Evolutionary conservation across 257 asterid species (phyloP).

Genomic region (Solanum peruvianum): DNA sequence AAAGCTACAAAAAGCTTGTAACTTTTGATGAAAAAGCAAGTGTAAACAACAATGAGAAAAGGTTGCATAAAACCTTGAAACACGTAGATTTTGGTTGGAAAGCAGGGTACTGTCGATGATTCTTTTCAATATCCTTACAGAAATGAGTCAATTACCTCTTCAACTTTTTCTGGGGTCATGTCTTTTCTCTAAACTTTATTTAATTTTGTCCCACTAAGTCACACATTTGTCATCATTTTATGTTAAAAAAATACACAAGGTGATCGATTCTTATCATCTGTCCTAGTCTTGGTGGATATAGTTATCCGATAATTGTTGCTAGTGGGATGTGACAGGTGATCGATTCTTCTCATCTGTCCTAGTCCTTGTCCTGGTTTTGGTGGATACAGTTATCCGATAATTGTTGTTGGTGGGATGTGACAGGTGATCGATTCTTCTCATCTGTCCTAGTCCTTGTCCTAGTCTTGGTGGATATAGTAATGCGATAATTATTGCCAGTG

Average conservation of each 20-base stretch:
- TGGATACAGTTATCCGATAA: not conserved
- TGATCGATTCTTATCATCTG: not conserved
- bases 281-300: not conserved
- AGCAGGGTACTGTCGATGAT: slow-evolving; percentile 18
- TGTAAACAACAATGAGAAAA: slow-evolving; percentile 24
- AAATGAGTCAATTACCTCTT: slow-evolving; percentile 10
- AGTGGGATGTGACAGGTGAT: not conserved
- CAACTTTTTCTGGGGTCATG: slow-evolving; percentile 1
- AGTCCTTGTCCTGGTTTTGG: not conserved
- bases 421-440: not conserved
- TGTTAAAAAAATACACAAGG: not conserved
- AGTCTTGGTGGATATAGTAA: not conserved
- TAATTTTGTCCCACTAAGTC: not conserved
- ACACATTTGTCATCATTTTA: not conserved
- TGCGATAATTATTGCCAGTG: not conserved
- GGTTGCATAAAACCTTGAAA: slow-evolving; percentile 23
- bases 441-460: not conserved
- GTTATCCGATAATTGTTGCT: not conserved
- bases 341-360: not conserved
- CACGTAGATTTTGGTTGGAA: slow-evolving; percentile 80
- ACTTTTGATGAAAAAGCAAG: slow-evolving; percentile 25
- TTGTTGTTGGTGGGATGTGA: not conserved
- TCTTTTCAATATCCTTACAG: slow-evolving; percentile 1
- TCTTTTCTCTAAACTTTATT: slow-evolving; percentile 1
- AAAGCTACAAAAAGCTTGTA: slow-evolving; percentile 28